Evolutionary conservation across 2,329 filamentous ascomycete genomes (phyloP), one percentile per base, ranked within the genome.

Genomic region (Fusarium sp.): DNA sequence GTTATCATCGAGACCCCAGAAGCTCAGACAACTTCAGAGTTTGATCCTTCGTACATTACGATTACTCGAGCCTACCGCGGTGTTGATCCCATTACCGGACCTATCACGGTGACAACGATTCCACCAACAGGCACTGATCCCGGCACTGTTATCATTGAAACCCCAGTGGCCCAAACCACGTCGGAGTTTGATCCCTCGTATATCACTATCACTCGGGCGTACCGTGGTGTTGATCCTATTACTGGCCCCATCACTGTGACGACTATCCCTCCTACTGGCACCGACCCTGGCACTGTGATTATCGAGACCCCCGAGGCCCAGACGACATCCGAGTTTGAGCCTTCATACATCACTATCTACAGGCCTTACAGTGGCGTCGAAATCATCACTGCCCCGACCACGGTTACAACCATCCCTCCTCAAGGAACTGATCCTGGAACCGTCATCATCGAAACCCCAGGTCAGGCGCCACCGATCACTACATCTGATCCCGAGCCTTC

Each of bases 361-460:
- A 34, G 56, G 23, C 42, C 44, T 16, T 50, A 59, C 2, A 27
- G 29, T n/a, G 56, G 56, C 6, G 20, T 33, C 18, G 42, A 38
- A 8, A 31, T 18, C 9, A 59, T 59, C 3, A 51, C 56, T 6
- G 16, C 31, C 13, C 56, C 56, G 2, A 29, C 49, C 11, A 59
- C 56, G n/a, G 33, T 59, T 6, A 51, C 56, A 14, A 59, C 56
- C 1, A 59, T 59, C 20, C 18, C 29, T 4, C 56, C 56, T 5
- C 33, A 49, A n/a, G 56, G 56, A 40, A 46, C 46, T 4, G 31
- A 59, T 8, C 56, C 56, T 14, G 56, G 56, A n/a, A 59, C 56
- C 11, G 23, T 59, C 9, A 59, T 59, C 10, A 53, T 59, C 23
- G 57, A 68, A 27, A 68, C 65, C 1, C 66, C 65, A 1, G 53